These are phyloP conservation scores for Penicillium coprophilum DNA, from an alignment of 495 filamentous ascomycete genomes.

Conservation along the genomic window DNA sequence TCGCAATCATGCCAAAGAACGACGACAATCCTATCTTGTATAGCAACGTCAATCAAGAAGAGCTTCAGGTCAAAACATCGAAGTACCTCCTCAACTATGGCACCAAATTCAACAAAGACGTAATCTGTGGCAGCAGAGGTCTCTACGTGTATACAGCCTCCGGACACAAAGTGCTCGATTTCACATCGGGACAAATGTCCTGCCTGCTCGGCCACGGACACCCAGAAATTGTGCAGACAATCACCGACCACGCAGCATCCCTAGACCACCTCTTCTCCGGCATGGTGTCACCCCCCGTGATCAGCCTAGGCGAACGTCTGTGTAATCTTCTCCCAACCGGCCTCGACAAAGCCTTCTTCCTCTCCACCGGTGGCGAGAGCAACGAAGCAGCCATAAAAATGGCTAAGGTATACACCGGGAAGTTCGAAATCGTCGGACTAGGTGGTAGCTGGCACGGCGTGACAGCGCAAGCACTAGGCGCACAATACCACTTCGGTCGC, in stretches of 20 bases:
- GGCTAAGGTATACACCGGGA: slow-evolving; percentile 53
- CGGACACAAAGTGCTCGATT: slow-evolving; percentile 43
- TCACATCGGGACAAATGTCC: slow-evolving; percentile 53
- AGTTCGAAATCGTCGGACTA: slow-evolving; percentile 53
- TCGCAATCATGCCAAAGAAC: not conserved
- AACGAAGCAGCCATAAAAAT: slow-evolving; percentile 52
- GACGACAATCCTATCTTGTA: slow-evolving; percentile 12
- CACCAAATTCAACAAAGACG: slow-evolving; percentile 18
- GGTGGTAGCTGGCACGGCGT: slow-evolving; percentile 51
- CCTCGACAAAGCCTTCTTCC: slow-evolving; percentile 50
- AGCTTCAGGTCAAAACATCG: slow-evolving; percentile 6
- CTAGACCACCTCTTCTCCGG: slow-evolving; percentile 52
- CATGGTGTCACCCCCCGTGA: slow-evolving; percentile 51
- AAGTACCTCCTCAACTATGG: slow-evolving; percentile 16
- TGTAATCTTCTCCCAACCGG: slow-evolving; percentile 38
- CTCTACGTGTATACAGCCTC: slow-evolving; percentile 24
- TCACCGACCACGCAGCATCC: slow-evolving; percentile 37
- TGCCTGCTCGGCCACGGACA: slow-evolving; percentile 52
- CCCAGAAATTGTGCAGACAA: slow-evolving; percentile 49
- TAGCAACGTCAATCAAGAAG: slow-evolving; percentile 2
- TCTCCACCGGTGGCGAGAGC: slow-evolving; percentile 49
- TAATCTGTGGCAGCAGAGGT: slow-evolving; percentile 27
- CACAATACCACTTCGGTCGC: slow-evolving; percentile 44
- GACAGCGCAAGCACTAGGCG: slow-evolving; percentile 36
- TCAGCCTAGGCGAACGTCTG: slow-evolving; percentile 41